A percentile compares a stretch with the other conserved stretches of the same genome.
phyloP scores from a whole-genome alignment of 495 filamentous ascomycete genomes.

The Hypoxylon perforatum region DNA sequence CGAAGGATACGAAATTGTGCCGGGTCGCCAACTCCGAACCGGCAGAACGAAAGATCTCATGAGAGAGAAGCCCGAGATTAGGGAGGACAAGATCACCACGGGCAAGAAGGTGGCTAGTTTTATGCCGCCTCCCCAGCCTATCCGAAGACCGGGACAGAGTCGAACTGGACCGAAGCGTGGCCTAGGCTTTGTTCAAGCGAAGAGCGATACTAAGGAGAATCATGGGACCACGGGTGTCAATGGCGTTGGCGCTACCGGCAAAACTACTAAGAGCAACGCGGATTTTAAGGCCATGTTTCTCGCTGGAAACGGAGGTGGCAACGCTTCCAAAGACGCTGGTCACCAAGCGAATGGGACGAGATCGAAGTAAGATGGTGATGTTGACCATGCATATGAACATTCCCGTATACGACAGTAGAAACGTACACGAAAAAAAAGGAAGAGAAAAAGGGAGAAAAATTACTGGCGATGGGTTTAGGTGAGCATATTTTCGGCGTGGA shows the following conservation, averaged over 20 bases:
- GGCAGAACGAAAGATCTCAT: constrained; percentile 78
- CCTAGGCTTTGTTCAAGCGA: constrained; percentile 54
- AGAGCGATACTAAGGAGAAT: constrained; percentile 50
- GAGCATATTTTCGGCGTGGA: constrained; percentile 26
- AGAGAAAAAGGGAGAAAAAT: background rate
- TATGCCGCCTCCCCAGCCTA: constrained; percentile 62
- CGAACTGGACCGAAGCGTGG: constrained; percentile 68
- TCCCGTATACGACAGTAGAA: constrained; percentile 4
- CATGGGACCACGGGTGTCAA: constrained; percentile 5
- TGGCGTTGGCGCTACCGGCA: constrained; percentile 43
- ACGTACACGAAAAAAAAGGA: background rate
- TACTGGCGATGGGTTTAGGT: constrained; percentile 4
- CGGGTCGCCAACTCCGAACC: constrained; percentile 72
- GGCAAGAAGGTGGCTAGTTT: constrained; percentile 48
- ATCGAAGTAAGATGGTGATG: background rate
- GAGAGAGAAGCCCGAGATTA: constrained; percentile 65
- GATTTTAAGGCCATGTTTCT: constrained; percentile 87
- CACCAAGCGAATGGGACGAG: constrained; percentile 14
- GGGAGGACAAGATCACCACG: constrained; percentile 61
- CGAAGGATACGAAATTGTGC: constrained; percentile 74
- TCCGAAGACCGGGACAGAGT: constrained; percentile 68
- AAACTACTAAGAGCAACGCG: constrained; percentile 77
- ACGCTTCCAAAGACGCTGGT: constrained; percentile 10
- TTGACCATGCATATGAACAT: constrained; percentile 12
- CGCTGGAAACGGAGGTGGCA: constrained; percentile 20